Evolutionary conservation across 495 filamentous ascomycete species (phyloP).

Genomic region (Podospora pseudoanserina): DNA sequence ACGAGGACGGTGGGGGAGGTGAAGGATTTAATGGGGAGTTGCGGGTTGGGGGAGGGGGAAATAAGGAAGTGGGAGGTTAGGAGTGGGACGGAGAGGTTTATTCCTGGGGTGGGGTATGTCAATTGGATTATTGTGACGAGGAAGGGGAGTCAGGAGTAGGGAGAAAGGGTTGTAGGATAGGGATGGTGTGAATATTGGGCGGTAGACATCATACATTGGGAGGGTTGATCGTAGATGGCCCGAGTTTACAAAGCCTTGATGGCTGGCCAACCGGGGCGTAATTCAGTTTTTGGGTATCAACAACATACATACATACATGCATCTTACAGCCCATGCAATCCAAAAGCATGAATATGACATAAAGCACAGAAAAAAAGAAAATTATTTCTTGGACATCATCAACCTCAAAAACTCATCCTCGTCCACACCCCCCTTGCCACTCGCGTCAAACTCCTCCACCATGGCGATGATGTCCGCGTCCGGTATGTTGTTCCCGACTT

Average conservation of each 20-base stretch:
- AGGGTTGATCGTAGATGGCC: too few species aligned
- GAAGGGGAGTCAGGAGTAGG: conserved; percentile 16
- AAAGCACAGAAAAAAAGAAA: not conserved
- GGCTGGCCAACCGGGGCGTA: not conserved
- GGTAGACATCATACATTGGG: too few species aligned
- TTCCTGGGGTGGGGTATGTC: conserved; percentile 48
- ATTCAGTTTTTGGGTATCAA: conserved; percentile 19
- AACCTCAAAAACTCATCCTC: conserved; percentile 78
- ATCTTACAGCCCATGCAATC: not conserved
- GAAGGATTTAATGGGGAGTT: conserved; percentile 50
- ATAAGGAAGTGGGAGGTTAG: conserved; percentile 48
- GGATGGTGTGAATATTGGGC: not conserved
- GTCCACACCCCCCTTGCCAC: conserved; percentile 84
- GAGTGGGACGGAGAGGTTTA: conserved; percentile 48
- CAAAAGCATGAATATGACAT: not conserved
- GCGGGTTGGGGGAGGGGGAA: conserved; percentile 41
- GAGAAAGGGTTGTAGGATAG: not conserved
- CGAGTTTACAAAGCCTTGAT: not conserved
- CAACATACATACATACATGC: conserved; percentile 4
- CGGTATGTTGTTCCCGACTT: conserved; percentile 85
- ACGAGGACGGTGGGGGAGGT: conserved; percentile 64
- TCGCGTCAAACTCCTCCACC: conserved; percentile 98
- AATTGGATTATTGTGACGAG: conserved; percentile 50
- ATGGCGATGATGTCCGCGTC: conserved; percentile 91
- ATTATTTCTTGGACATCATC: conserved; percentile 36